Base-by-base conservation (phyloP, 2,329 filamentous ascomycete genomes). In the Trichoderma afroharzianum region DNA sequence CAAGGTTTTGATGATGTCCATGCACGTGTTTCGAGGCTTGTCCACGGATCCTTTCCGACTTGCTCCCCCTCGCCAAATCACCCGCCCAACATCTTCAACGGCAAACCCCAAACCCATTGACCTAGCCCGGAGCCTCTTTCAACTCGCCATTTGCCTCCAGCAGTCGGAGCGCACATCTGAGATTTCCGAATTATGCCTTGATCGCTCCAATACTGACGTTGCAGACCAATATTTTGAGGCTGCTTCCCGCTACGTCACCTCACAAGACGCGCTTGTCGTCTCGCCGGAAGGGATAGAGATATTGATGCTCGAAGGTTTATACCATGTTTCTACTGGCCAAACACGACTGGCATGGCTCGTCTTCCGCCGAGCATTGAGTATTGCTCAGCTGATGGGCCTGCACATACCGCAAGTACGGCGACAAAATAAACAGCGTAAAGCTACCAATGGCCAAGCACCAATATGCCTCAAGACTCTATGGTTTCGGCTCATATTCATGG, bases 401-500 rank as follows among this genome's bases (percentile, higher is more conserved):
- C 67, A 69, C 15, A 36, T 69, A 36, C 67, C 67, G 4, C 67
- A 69, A 6, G 39, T 32, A 11, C 67, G 58, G 21, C 55, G 64
- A 9, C 64, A 47, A 15, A 36, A 53, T n/a, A 59, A 30, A 33
- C 64, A 47, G 3, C 28, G n/a, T 8, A 9, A 30, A 26, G 11
- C 30, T 28, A 21, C 32, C 24, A 58, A 39, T 6, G 15, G 9
- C 33, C 26, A 28, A 18, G 6, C 39, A 14, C 18, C 57, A 9
- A 32, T 62, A 9, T 61, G 55, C 21, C 30, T 33, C 12, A 43
- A 75, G 5, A 72, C 73, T 12, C 47, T 84, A 24, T 85, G 83
- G 82, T 81, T 80, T 36, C 80, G 81, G 1, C 77, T 84, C 7
- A 73, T 83, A 1, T 78, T 74, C 15, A 75, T 78, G 15, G 83